These are phyloP conservation scores for Backusella sp. DNA, from an alignment of 192 early-diverging fungal species.

Conservation along the genomic window DNA sequence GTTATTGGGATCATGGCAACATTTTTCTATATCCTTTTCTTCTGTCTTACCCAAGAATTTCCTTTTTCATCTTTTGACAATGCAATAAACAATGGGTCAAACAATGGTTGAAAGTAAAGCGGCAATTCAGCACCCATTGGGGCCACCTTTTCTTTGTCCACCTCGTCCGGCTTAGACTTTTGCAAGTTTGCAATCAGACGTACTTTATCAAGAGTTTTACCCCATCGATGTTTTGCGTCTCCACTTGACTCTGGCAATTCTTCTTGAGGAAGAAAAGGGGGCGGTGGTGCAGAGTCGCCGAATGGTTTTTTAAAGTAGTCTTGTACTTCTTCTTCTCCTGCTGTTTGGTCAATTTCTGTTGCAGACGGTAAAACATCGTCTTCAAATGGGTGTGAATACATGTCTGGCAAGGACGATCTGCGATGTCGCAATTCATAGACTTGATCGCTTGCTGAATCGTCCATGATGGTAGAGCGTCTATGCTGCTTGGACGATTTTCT, in stretches of 20 bases:
- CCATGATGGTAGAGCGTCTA: not conserved
- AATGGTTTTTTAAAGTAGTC: not conserved
- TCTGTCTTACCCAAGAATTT: slow-evolving; percentile 18
- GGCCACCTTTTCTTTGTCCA: not conserved
- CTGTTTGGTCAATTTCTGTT: slow-evolving; percentile 2
- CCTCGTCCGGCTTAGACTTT: not conserved
- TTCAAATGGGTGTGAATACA: not conserved
- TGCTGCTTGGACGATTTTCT: not conserved
- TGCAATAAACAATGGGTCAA: slow-evolving; percentile 25
- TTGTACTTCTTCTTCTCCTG: not conserved
- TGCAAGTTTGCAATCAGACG: slow-evolving; percentile 21
- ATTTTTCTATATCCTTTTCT: not conserved
- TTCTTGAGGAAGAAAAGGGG: not conserved
- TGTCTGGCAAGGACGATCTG: not conserved
- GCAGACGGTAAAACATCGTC: slow-evolving; percentile 26
- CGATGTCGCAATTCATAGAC: not conserved
- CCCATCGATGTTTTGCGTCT: slow-evolving; percentile 25
- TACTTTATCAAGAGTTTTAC: slow-evolving; percentile 32
- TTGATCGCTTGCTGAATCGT: not conserved
- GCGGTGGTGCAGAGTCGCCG: not conserved
- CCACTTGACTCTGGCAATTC: not conserved
- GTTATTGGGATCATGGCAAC: no score
- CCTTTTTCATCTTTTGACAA: slow-evolving; percentile 24
- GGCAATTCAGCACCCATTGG: not conserved
- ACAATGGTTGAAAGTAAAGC: slow-evolving; percentile 25